Evolutionary conservation across 345 rosid species (phyloP).

Genomic region (Acer yangbiense): DNA sequence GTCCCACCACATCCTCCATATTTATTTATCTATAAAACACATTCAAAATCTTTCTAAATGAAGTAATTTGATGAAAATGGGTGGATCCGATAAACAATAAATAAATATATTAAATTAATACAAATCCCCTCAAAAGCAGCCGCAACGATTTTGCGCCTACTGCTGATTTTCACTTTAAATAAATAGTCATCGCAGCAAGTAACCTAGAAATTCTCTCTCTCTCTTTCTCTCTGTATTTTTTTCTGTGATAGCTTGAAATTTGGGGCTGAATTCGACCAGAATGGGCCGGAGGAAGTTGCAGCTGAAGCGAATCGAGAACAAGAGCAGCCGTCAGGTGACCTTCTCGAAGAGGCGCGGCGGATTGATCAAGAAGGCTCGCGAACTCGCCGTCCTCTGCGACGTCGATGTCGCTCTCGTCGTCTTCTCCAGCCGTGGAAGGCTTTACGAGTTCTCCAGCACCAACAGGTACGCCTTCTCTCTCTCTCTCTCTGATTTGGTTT

Average conservation of each 20-base stretch:
- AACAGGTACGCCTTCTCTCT: conserved; percentile 34
- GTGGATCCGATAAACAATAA: neutral
- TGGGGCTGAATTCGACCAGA: neutral
- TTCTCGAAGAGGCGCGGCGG: conserved; percentile 71
- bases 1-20: neutral
- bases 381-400: conserved; percentile 74
- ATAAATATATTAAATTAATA: neutral
- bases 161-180: too few relatives aligned
- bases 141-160: neutral
- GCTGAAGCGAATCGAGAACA: conserved; percentile 67
- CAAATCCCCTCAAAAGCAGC: neutral
- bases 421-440: conserved; percentile 58
- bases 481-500: too few relatives aligned
- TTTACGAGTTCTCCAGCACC: conserved; percentile 47
- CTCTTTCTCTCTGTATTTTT: too few relatives aligned
- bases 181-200: too few relatives aligned
- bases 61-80: neutral
- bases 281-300: conserved; percentile 65
- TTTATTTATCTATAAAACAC: neutral
- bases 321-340: conserved; percentile 64
- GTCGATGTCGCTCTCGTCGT: conserved; percentile 54
- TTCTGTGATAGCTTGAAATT: neutral
- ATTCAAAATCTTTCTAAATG: neutral
- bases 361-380: conserved; percentile 66
- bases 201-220: neutral